Evolutionary conservation across 2,329 filamentous ascomycete species (phyloP), one percentile per base, ranked within the genome.

Genomic region (Shiraia bambusicola): DNA sequence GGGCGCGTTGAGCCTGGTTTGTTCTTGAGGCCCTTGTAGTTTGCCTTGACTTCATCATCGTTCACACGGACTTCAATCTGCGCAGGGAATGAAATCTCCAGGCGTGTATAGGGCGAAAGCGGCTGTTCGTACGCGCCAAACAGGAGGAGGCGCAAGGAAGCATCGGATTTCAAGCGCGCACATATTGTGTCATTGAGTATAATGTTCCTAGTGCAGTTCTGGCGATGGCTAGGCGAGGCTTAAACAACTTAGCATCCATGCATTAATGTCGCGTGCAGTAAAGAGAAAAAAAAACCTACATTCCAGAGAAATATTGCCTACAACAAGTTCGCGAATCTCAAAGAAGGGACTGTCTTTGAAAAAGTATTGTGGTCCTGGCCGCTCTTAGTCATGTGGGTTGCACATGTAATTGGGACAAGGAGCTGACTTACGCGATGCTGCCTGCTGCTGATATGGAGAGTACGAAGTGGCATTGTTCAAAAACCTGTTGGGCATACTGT

Each of bases 41-140:
- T 98, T n/a, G 87, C 86, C 68, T 92, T 93, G 54, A 96, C 79
- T 42, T 96, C 89, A 25, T 86, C 86, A 8, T 83, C 79, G 57
- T 98, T 98, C 41, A 95, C 82, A 64, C 90, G 92, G 42, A 98
- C 78, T 65, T 98, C 93, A 24, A 93, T 87, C 70, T 96, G 90
- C 56, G 92, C 83, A 2, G 93, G 93, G 53, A 98, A 98, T 0
- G 88, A 75, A 39, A 98, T 83, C 48, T 97, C 89, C 26, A 73
- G 70, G 17, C 63, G 57, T 4, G 60, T 47, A 45, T 51, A 69
- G 6, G 47, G 50, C 2, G 54, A 45, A 1, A 67, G 51, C 5
- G 61, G 57, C 14, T 69, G 71, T 41, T 88, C 85, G 1, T 76
- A 74, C 3, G 88, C 83, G 59, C 90, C 95, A 63, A 94, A 95